A percentile compares a stretch with the other conserved stretches of the same genome.
Evolutionary conservation across 2,329 filamentous ascomycete genomes (phyloP).

Genomic region (Fusarium verticillioides): DNA sequence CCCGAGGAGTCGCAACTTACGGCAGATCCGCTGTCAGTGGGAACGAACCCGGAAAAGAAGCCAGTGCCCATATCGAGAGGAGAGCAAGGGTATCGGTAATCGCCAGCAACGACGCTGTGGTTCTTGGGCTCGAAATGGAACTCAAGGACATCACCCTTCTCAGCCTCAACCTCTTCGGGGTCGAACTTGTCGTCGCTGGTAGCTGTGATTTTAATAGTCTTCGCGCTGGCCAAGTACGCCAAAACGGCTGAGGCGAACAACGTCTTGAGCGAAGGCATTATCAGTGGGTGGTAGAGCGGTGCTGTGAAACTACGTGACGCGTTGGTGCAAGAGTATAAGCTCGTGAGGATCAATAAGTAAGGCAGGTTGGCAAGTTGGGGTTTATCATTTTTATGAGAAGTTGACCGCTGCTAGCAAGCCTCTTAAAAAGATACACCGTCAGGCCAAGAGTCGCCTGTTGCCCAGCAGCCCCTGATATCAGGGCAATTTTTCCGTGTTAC

Average conservation of each 20-base stretch:
- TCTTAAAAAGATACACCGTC: constrained; percentile 9
- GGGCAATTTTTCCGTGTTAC: constrained; percentile 17
- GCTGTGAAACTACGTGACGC: neutral
- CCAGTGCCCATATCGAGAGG: constrained; percentile 47
- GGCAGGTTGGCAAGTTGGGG: neutral
- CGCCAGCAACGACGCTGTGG: constrained; percentile 53
- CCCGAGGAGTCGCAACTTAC: constrained; percentile 33
- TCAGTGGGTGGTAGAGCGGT: neutral
- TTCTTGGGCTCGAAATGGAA: constrained; percentile 52
- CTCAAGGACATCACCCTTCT: constrained; percentile 50
- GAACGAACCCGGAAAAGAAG: constrained; percentile 53
- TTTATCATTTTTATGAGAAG: neutral
- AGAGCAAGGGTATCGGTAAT: constrained; percentile 51
- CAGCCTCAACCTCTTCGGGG: constrained; percentile 48
- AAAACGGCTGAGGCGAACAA: constrained; percentile 41
- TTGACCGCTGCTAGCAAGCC: constrained; percentile 1
- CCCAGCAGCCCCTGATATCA: constrained; percentile 21
- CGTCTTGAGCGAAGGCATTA: constrained; percentile 47
- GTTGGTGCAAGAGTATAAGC: neutral
- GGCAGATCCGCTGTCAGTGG: constrained; percentile 43
- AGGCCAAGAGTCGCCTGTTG: constrained; percentile 25
- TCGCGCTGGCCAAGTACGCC: constrained; percentile 43
- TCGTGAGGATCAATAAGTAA: neutral
- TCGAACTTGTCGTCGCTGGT: constrained; percentile 49
- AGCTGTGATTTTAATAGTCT: constrained; percentile 51